Base-by-base conservation (phyloP, 2,329 filamentous ascomycete species). In the Calonectria pauciramosa region DNA sequence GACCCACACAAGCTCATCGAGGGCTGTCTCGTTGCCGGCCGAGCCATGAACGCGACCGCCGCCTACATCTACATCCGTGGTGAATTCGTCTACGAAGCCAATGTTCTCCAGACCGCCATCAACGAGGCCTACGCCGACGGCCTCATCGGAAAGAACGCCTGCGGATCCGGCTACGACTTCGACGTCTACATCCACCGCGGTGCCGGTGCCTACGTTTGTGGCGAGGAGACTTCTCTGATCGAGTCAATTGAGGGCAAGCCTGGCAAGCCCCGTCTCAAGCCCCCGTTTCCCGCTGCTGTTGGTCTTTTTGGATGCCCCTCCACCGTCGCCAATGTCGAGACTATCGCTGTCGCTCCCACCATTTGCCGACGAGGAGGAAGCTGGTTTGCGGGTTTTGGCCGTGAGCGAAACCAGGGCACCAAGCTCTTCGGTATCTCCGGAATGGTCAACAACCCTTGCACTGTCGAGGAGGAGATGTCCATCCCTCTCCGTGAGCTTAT, bases 31-130 rank as follows among this genome's bases (percentile, higher is more conserved):
- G 94, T 99, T 64, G 96, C 97, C 80, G 97, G 97, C 68, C 94
- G 97, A 84, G 96, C 97, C 84, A 99, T 99, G 97, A 99, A 99
- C 89, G 97, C 96, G 84, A 97, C 95, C 63, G 97, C 97, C 74
- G 97, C 97, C 80, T 99, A 99, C 89, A 99, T 99, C 85, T 99
- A 99, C 87, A 99, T 99, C 82, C 96, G 97, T 85, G 97, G 97
- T 84, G 97, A 99, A 87, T 99, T 99, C 86, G 95, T 98, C 85
- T 92, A 98, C 84, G 97, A 99, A 88, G 97, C 97, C 20, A 95
- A 95, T 59, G 93, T 99, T 30, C 91, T 99, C 71, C 96, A 99
- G 88, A 92, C 93, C 78, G 97, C 97, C 77, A 99, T 99, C 85
- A 96, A 99, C 87, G 97, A 99, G 87, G 97, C 97, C 74, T 99